Percentiles rank a stretch among this genome's conserved stretches.
Conservation (phyloP, 139 green algal genomes). For the Chlorella vulgaris region DNA sequence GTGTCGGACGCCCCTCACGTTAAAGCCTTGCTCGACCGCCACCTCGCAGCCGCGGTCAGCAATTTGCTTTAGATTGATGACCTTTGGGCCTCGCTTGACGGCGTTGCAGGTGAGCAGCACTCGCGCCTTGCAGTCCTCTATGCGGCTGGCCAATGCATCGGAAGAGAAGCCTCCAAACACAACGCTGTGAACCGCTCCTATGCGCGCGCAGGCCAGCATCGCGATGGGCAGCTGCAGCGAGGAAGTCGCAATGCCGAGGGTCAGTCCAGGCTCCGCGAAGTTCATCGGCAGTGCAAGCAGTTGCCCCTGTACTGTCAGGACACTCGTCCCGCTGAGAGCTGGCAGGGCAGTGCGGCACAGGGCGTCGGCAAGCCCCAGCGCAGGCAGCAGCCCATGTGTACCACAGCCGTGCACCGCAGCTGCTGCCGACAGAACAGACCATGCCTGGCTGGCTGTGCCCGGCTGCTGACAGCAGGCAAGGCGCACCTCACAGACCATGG, state of each 20-base stretch:
- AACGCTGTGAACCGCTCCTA: slow-evolving; percentile 94
- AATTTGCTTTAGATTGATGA: slow-evolving; percentile 86
- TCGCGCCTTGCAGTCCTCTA: slow-evolving; percentile 65
- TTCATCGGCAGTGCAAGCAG: too few species aligned
- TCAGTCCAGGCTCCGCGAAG: not conserved
- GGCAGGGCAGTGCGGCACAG: too few species aligned
- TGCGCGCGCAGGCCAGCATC: slow-evolving; percentile 88
- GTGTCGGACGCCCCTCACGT: not conserved
- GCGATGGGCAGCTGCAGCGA: slow-evolving; percentile 25
- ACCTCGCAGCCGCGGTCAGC: slow-evolving; percentile 61
- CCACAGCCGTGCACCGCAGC: too few species aligned
- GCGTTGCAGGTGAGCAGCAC: slow-evolving; percentile 58
- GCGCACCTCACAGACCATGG: slow-evolving; percentile 31
- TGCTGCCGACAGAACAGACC: too few species aligned
- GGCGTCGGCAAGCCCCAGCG: too few species aligned
- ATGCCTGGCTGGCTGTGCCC: too few species aligned
- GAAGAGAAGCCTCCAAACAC: slow-evolving; percentile 97
- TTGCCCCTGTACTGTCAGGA: too few species aligned
- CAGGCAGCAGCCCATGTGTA: too few species aligned
- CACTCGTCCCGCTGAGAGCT: too few species aligned
- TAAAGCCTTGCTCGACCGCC: slow-evolving; percentile 11
- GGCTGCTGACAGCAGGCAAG: too few species aligned
- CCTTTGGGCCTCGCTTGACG: slow-evolving; percentile 84
- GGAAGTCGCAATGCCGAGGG: not conserved
- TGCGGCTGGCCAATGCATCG: slow-evolving; percentile 77